phyloP scores from a whole-genome alignment of 148 eudicot genomes.

The Fagopyrum homotropicum region DNA sequence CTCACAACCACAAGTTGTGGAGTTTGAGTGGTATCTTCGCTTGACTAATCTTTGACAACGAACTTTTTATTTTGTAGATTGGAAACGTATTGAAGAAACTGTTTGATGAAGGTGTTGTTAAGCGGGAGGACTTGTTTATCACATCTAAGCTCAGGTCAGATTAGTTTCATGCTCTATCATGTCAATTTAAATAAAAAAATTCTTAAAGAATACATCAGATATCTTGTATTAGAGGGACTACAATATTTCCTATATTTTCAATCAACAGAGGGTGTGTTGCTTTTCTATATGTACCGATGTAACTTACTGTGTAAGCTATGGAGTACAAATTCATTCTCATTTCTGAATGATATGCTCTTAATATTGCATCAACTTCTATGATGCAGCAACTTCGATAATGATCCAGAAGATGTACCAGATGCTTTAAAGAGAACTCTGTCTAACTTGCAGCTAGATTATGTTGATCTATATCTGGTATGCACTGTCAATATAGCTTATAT shows the following conservation, averaged over 20 bases:
- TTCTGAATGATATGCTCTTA: not conserved
- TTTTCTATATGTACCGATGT: no score
- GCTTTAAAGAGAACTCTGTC: slow-evolving; percentile 32
- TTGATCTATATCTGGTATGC: slow-evolving; percentile 54
- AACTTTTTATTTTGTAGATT: slow-evolving; percentile 23
- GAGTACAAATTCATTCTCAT: not conserved
- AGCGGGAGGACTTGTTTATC: slow-evolving; percentile 55
- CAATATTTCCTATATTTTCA: no score
- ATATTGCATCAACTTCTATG: not conserved
- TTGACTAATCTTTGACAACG: not conserved
- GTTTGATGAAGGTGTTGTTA: slow-evolving; percentile 47
- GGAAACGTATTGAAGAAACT: slow-evolving; percentile 44
- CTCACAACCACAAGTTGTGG: not conserved
- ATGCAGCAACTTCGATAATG: slow-evolving; percentile 48
- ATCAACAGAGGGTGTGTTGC: no score
- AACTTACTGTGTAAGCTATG: no score
- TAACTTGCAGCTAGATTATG: slow-evolving; percentile 49
- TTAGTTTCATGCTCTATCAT: not conserved
- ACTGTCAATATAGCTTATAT: not conserved
- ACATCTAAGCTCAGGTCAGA: slow-evolving; percentile 57
- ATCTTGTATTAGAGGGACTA: no score
- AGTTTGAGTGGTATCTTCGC: not conserved
- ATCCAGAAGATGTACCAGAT: slow-evolving; percentile 50
- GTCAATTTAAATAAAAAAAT: not conserved
- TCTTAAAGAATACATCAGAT: not conserved